Conservation (phyloP, 177 flowering plant genomes). For the Vitis hybrid region DNA sequence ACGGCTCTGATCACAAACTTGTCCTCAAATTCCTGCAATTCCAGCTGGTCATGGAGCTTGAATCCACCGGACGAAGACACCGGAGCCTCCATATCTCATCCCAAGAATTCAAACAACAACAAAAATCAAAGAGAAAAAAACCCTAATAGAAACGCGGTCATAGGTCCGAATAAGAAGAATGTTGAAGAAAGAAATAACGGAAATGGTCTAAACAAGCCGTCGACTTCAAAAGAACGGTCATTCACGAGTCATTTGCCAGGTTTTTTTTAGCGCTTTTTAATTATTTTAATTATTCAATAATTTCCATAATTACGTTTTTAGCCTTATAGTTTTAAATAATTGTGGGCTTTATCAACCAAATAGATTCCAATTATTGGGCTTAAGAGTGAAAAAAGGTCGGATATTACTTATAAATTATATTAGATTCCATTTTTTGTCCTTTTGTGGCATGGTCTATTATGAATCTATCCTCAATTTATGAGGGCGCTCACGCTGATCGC, state of each 20-base stretch:
- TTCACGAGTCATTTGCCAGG: background rate
- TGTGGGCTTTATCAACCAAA: background rate
- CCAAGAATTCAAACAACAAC: too few species aligned
- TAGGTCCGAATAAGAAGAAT: too few species aligned
- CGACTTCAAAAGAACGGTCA: background rate
- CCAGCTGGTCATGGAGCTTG: constrained; percentile 61
- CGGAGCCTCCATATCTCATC: too few species aligned
- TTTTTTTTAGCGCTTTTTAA: background rate
- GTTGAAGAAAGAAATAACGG: background rate
- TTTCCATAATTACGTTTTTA: too few species aligned
- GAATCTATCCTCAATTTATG: too few species aligned
- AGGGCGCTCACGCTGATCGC: too few species aligned
- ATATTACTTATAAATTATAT: background rate
- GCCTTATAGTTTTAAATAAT: background rate
- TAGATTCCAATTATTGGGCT: background rate
- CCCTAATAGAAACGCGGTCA: too few species aligned
- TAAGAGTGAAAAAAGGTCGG: background rate
- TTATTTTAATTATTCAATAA: background rate
- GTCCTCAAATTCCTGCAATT: constrained; percentile 69
- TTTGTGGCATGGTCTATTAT: background rate
- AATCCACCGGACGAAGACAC: constrained; percentile 28
- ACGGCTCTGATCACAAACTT: constrained; percentile 61
- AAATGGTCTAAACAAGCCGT: background rate
- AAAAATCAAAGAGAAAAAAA: too few species aligned
- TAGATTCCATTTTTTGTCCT: background rate